Conservation (phyloP, 345 rosid species). For the Arabidopsis thaliana region TAIR10.1 NC_003075.7:13547001-13547500, state of each 20-base stretch:
- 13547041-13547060: neutral
- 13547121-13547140: conserved; percentile 88
- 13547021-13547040: neutral
- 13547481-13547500: conserved; percentile 82
- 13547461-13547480: conserved; percentile 73
- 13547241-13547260: neutral
- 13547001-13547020: neutral
- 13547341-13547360: conserved; percentile 78
- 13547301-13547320: conserved; percentile 73
- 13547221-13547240: neutral
- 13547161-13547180: conserved; percentile 67
- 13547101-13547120: conserved; percentile 52
- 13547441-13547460: conserved; percentile 79
- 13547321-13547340: conserved; percentile 79
- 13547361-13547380: conserved; percentile 77
- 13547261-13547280: conserved; percentile 19
- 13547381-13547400: conserved; percentile 54
- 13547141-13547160: conserved; percentile 70
- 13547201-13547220: conserved; percentile 78
- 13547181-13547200: conserved; percentile 83
- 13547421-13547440: conserved; percentile 87
- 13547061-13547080: neutral
- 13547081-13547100: neutral
- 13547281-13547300: conserved; percentile 55
- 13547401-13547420: conserved; percentile 83